Conservation (phyloP, 1,139 yeast species). For the Zygosaccharomyces pseudobailii region DNA sequence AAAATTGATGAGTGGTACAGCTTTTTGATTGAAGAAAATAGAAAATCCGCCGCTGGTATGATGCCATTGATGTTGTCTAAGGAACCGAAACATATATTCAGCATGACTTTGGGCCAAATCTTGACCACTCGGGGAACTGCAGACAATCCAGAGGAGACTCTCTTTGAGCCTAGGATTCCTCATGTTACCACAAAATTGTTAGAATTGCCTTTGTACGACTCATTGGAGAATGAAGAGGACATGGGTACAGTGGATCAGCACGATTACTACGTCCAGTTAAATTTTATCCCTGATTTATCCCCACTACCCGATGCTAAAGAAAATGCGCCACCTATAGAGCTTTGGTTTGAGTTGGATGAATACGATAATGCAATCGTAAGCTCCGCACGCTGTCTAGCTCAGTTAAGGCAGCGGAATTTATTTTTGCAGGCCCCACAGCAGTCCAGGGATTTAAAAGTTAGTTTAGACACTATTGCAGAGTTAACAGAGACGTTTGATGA, state of each 20-base stretch:
- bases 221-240: constrained; percentile 17
- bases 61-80: constrained; percentile 2
- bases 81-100: constrained; percentile 14
- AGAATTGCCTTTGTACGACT: constrained; percentile 27
- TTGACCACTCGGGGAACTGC: constrained; percentile 11
- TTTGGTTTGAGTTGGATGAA: constrained; percentile 49
- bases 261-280: constrained; percentile 44
- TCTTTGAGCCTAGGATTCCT: constrained; percentile 44
- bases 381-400: constrained; percentile 31
- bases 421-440: constrained; percentile 26
- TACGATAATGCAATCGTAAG: constrained; percentile 40
- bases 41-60: background rate
- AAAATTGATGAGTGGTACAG: constrained; percentile 17
- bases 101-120: constrained; percentile 29
- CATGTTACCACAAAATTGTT: constrained; percentile 40
- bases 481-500: constrained; percentile 11
- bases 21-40: constrained; percentile 6
- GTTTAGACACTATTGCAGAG: constrained; percentile 13
- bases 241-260: constrained; percentile 37
- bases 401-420: constrained; percentile 17
- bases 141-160: constrained; percentile 18
- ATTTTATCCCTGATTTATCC: constrained; percentile 41
- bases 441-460: constrained; percentile 25
- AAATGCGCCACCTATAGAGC: constrained; percentile 49
- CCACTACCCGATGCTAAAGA: constrained; percentile 20